Conservation (phyloP, 176 grass and related monocot species). For the Cenchrus americanus region DNA sequence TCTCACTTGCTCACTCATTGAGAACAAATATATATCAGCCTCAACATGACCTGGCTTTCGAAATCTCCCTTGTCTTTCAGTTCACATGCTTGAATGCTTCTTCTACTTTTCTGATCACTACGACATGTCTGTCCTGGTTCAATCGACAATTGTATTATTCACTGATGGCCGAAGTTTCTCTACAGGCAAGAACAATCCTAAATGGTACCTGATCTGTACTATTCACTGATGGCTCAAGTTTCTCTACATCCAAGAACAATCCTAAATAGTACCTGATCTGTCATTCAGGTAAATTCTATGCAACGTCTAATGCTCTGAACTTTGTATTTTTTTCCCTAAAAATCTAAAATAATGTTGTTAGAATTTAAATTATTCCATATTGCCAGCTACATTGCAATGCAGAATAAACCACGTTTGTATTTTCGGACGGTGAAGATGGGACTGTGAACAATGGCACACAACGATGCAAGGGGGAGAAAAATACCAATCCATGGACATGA, state of each 20-base stretch:
- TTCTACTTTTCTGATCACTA: too few relatives aligned
- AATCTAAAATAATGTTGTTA: too few relatives aligned
- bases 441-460: background rate
- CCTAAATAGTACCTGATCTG: too few relatives aligned
- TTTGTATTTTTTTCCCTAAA: too few relatives aligned
- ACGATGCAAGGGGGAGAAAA: background rate
- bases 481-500: slow-evolving; percentile 23
- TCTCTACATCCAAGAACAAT: background rate
- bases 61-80: background rate
- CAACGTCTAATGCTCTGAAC: background rate
- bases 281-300: too few relatives aligned
- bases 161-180: background rate
- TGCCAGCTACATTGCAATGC: too few relatives aligned
- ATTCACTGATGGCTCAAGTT: background rate
- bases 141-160: background rate
- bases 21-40: slow-evolving; percentile 5
- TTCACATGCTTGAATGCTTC: background rate
- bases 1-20: slow-evolving; percentile 17
- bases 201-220: too few relatives aligned
- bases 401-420: too few relatives aligned
- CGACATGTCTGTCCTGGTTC: background rate
- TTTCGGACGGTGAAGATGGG: background rate
- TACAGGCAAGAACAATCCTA: background rate
- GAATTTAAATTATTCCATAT: too few relatives aligned
- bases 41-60: background rate